Evolutionary conservation across 2,329 filamentous ascomycete genomes (phyloP).

Genomic region (Aspergillus thermomutatus): DNA sequence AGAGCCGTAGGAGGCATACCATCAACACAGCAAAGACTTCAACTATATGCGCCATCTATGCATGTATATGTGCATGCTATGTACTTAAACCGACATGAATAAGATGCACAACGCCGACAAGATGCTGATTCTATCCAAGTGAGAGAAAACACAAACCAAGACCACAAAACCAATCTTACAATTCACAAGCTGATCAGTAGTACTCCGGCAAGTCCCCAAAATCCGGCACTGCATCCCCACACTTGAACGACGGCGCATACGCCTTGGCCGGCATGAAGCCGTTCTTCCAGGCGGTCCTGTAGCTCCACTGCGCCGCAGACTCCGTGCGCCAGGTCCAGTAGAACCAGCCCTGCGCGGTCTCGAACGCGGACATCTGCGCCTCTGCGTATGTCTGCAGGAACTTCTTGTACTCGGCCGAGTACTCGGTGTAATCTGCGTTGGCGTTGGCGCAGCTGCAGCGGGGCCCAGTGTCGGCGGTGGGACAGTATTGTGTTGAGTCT

Average conservation of each 20-base stretch:
- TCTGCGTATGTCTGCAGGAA: conserved; percentile 89
- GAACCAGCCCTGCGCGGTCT: conserved; percentile 94
- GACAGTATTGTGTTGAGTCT: conserved; percentile 71
- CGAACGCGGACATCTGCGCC: conserved; percentile 93
- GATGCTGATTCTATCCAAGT: conserved; percentile 4
- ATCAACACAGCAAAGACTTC: background rate
- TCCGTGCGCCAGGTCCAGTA: conserved; percentile 99
- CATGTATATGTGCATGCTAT: background rate
- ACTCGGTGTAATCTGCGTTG: conserved; percentile 68
- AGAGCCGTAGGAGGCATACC: background rate
- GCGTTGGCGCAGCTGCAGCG: conserved; percentile 71
- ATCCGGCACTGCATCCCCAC: conserved; percentile 48
- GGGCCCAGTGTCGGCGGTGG: conserved; percentile 53
- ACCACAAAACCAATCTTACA: background rate
- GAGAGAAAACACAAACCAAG: background rate
- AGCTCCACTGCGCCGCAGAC: conserved; percentile 79
- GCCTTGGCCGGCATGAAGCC: conserved; percentile 75
- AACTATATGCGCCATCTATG: background rate
- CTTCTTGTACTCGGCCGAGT: conserved; percentile 72
- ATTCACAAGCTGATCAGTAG: conserved; percentile 31
- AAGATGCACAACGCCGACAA: background rate
- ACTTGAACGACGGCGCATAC: conserved; percentile 68
- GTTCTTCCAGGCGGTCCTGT: conserved; percentile 60
- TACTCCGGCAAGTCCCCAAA: conserved; percentile 43
- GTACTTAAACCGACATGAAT: background rate